Evolutionary conservation across 805 yeast species (phyloP), one percentile per base, ranked within the genome.

Genomic region (Soucietia sequanensis): DNA sequence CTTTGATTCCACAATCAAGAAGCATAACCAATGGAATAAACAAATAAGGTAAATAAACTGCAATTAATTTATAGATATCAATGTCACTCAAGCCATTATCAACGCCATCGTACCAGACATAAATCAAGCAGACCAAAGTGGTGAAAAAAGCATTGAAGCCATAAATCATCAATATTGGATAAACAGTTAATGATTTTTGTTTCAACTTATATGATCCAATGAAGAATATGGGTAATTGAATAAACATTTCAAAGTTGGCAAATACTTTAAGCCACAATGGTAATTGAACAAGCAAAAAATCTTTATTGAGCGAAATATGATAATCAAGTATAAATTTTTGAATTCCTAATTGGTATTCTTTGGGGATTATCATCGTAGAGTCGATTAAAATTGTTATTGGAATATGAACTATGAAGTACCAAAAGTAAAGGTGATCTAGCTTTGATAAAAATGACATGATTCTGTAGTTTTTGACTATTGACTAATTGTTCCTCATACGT

Each of bases 121-220:
- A 72, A n/a, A 70, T 53, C 43, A 84, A 59, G 54, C 97, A 91
- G 16, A 80, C 75, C 23, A 80, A 56, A 0, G 96, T 88, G 4
- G 96, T 88, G 33, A 84, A 64, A 4, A 82, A 65, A 0, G 97
- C 98, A 51, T 87, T 88, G 47, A 84, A 73, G 3, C 91, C 96
- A 57, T 93, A 91, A 5, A 81, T 49, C 10, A 77, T 61, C 44
- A 81, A 56, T 52, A 67, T 69, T 16, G 55, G 43, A 34, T 50
- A 39, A 42, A 58, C 43, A 36, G 28, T 17, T 40, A 30, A 30
- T 23, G 33, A 16, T 14, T 34, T 16, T 13, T 30, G 13, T 31
- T 44, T 37, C 31, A 59, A 44, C 20, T 40, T 37, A 23, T 39
- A 47, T 0, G 70, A 68, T 9, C 72, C 78, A 10, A 62, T 43